phyloP scores from a whole-genome alignment of 768 basidiomycete genomes.

The Suillus hirtellus region DNA sequence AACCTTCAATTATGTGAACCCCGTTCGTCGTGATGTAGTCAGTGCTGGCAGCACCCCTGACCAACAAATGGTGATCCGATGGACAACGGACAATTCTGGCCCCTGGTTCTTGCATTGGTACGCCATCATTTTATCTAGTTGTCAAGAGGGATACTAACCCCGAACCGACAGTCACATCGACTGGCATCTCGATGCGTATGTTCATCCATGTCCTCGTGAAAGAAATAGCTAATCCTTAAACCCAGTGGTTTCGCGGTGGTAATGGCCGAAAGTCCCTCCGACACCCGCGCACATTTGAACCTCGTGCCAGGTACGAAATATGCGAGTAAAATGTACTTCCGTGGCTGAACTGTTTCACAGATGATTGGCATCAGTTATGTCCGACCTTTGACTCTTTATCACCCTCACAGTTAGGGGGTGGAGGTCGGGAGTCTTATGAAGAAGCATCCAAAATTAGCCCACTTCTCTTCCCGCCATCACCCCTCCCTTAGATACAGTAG shows the following conservation, averaged over 20 bases:
- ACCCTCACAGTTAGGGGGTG: constrained; percentile 19
- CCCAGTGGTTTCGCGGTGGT: constrained; percentile 33
- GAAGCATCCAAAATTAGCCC: constrained; percentile 23
- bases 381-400: constrained; percentile 23
- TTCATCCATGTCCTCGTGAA: neutral
- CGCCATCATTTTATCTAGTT: neutral
- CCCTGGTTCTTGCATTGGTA: constrained; percentile 34
- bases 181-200: constrained; percentile 22
- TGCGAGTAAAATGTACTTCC: neutral
- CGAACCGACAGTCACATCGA: constrained; percentile 17
- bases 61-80: constrained; percentile 42
- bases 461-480: constrained; percentile 14
- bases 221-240: neutral
- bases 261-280: constrained; percentile 27
- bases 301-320: neutral
- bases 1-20: constrained; percentile 50
- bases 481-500: neutral
- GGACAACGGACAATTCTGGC: constrained; percentile 54
- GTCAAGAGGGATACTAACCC: neutral
- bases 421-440: constrained; percentile 20
- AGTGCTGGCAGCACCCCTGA: constrained; percentile 18
- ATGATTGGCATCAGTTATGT: constrained; percentile 27
- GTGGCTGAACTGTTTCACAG: constrained; percentile 11
- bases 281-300: neutral
- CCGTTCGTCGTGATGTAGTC: constrained; percentile 51